Evolutionary conservation across 306 rosid species (phyloP).

Genomic region (Sicyos edulis): DNA sequence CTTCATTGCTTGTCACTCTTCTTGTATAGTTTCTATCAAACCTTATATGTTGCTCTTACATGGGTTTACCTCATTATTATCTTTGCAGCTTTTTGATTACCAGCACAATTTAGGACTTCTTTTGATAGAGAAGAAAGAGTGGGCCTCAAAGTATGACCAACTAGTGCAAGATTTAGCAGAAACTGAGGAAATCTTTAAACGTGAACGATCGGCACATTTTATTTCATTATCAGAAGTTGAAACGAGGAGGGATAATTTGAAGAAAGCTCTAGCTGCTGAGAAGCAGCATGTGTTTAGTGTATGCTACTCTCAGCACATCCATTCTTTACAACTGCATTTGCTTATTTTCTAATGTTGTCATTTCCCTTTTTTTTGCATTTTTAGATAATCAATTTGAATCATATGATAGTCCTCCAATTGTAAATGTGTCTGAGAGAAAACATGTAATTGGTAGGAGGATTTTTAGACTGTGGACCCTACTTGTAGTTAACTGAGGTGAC

Average conservation of each 20-base stretch:
- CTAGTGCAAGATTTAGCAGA: constrained; percentile 54
- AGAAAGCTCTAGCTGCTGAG: constrained; percentile 52
- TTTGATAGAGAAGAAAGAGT: constrained; percentile 72
- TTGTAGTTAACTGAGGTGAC: neutral
- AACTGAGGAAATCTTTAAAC: constrained; percentile 72
- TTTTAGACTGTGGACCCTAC: neutral
- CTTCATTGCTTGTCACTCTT: neutral
- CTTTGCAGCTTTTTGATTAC: constrained; percentile 70
- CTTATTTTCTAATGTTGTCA: neutral
- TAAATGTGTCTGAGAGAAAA: neutral
- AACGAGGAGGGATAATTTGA: constrained; percentile 64
- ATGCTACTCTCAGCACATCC: constrained; percentile 28
- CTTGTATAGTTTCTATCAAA: neutral
- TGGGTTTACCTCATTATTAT: constrained; percentile 11
- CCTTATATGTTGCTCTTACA: neutral
- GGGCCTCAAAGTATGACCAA: constrained; percentile 53
- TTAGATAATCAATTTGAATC: neutral
- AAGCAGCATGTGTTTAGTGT: constrained; percentile 70
- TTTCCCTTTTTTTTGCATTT: neutral
- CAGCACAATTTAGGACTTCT: constrained; percentile 91
- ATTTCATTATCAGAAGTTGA: constrained; percentile 65
- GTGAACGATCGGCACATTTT: constrained; percentile 69
- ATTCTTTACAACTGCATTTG: constrained; percentile 8
- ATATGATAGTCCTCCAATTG: neutral
- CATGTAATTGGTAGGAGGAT: neutral